These are phyloP conservation scores for Cercospora zeina DNA, from an alignment of 2,329 filamentous ascomycete genomes.

Conservation along the genomic window DNA sequence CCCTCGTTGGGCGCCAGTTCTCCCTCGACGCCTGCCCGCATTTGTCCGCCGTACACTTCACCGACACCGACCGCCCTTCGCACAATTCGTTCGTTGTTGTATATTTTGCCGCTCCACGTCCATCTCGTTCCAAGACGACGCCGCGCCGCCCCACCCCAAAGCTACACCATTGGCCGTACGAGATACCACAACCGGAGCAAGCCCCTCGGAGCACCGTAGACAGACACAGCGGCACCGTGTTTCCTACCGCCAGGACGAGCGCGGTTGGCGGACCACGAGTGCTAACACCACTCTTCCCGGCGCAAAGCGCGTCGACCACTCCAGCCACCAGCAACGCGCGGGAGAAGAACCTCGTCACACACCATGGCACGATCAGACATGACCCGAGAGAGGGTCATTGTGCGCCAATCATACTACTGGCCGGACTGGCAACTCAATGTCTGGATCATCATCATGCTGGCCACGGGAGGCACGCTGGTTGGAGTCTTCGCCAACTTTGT, in stretches of 20 bases:
- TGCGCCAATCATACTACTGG: constrained; percentile 61
- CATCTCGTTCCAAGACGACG: neutral
- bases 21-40: neutral
- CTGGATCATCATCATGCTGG: constrained; percentile 65
- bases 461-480: constrained; percentile 57
- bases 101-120: neutral
- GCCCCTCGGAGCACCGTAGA: neutral
- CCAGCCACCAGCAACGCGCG: neutral
- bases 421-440: constrained; percentile 65
- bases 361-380: constrained; percentile 38
- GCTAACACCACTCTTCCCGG: neutral
- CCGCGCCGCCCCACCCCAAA: neutral
- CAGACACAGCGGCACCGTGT: neutral
- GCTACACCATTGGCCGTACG: neutral
- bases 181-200: neutral
- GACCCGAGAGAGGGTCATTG: constrained; percentile 43
- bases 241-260: neutral
- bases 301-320: neutral
- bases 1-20: neutral
- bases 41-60: neutral
- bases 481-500: constrained; percentile 64
- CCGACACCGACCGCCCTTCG: neutral
- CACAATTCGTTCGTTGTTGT: neutral
- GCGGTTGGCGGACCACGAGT: neutral
- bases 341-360: constrained; percentile 1